Percentiles rank a stretch among this genome's conserved stretches.
These are phyloP conservation scores for Pisolithus marmoratus DNA, from an alignment of 768 basidiomycete genomes.

Conservation along the genomic window DNA sequence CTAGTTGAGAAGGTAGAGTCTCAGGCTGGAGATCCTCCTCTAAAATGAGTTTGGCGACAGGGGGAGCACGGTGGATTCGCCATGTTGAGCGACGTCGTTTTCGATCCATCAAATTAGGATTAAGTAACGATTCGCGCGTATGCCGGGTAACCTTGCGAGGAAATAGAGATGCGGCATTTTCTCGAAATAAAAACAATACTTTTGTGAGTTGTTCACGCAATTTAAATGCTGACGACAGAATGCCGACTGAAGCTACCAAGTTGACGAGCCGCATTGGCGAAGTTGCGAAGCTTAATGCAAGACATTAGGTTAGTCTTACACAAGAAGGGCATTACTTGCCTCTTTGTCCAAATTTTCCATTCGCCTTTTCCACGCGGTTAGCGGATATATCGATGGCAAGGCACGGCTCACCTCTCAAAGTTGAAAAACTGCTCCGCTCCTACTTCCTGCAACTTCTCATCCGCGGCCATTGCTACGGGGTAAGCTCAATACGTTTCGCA, in stretches of 20 bases:
- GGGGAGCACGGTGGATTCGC: conserved; percentile 33
- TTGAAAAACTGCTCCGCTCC: conserved; percentile 44
- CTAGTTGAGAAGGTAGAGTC: conserved; percentile 41
- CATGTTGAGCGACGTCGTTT: conserved; percentile 22
- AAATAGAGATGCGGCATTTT: conserved; percentile 53
- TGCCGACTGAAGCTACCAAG: conserved; percentile 52
- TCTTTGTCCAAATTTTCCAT: conserved; percentile 46
- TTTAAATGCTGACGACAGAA: conserved; percentile 48
- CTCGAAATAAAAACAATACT: conserved; percentile 45
- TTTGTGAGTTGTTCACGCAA: conserved; percentile 47
- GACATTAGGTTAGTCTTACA: conserved; percentile 4
- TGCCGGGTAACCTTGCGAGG: conserved; percentile 41
- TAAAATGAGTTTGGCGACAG: conserved; percentile 31
- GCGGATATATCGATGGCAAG: not conserved
- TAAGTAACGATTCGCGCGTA: conserved; percentile 33
- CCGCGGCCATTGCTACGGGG: conserved; percentile 35
- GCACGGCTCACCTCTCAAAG: conserved; percentile 38
- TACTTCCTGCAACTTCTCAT: conserved; percentile 45
- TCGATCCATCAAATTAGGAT: conserved; percentile 31
- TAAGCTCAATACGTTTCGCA: conserved; percentile 5
- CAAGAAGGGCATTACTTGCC: conserved; percentile 16
- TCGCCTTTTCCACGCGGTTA: conserved; percentile 27
- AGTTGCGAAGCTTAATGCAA: conserved; percentile 40
- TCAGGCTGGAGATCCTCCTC: conserved; percentile 43
- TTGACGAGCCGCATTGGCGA: conserved; percentile 50